Base-by-base conservation (phyloP, 2,329 filamentous ascomycete genomes). In the Pleomassaria siparia region DNA sequence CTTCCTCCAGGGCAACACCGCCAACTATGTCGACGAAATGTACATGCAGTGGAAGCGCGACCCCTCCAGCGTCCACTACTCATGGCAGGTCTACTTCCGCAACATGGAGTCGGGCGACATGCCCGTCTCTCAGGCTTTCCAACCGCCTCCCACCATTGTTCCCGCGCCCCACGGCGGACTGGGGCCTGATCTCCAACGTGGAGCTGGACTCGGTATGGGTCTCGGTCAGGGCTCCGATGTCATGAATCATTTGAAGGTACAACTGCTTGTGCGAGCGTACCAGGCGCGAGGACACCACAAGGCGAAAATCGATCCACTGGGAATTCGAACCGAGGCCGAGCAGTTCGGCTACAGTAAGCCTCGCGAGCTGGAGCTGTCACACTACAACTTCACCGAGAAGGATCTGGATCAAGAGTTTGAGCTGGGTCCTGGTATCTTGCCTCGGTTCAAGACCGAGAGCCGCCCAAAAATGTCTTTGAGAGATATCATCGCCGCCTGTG, bases 21-120 rank as follows among this genome's bases (percentile, higher is more conserved):
- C 94, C 75, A 96, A 95, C 79, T 99, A 99, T 78, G 90, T 99
- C 71, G 94, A 99, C 74, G 94, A 96, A 80, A 99, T 99, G 94
- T 99, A 99, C 76, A 80, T 96, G 78, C 86, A 91, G 71, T 99
- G 94, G 94, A 96, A 92, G 76, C 80, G 88, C 56, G 91, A 99
- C 64, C 91, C 94, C 43, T 82, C 85, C 64, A 96, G 89, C 69
- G 94, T 99, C 50, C 94, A 99, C 75, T 82, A 96, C 64, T 99
- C 94, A 72, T 99, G 94, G 94, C 92, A 96, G 78, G 86, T 95
- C 70, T 99, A 99, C 82, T 99, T 99, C 83, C 89, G 86, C 78
- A 99, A 99, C 78, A 96, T 99, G 88, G 94, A 99, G 80, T 88
- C 85, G 59, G 94, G 94, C 72, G 89, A 94, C 67, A 97, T 99